A percentile compares a stretch with the other conserved stretches of the same genome.
phyloP scores from a whole-genome alignment of 495 filamentous ascomycete genomes.

The Aspergillus olivimuriae region DNA sequence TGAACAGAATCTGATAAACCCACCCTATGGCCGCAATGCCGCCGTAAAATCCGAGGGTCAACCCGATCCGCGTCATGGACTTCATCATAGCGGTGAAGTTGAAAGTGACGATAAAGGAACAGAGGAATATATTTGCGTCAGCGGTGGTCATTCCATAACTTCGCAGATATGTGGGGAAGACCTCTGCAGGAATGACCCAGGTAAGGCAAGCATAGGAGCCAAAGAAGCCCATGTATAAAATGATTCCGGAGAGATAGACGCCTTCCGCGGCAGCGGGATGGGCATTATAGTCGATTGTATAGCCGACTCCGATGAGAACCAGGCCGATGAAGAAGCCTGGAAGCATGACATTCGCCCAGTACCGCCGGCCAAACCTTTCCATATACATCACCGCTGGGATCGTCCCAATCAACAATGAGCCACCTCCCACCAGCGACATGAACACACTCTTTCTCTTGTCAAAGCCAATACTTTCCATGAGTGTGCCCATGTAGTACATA shows the following conservation, averaged over 20 bases:
- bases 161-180: conserved; percentile 56
- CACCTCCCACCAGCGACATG: conserved; percentile 59
- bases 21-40: conserved; percentile 52
- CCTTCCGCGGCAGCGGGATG: conserved; percentile 39
- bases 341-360: conserved; percentile 56
- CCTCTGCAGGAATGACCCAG: conserved; percentile 55
- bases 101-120: conserved; percentile 58
- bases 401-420: conserved; percentile 48
- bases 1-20: conserved; percentile 55
- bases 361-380: conserved; percentile 53
- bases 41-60: conserved; percentile 55
- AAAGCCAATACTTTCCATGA: conserved; percentile 55
- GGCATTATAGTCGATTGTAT: conserved; percentile 34
- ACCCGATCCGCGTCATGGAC: conserved; percentile 49
- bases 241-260: conserved; percentile 50
- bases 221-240: conserved; percentile 58
- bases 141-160: conserved; percentile 54
- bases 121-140: conserved; percentile 51
- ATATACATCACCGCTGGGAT: conserved; percentile 56
- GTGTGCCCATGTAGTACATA: conserved; percentile 56
- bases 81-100: conserved; percentile 55
- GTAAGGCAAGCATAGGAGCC: conserved; percentile 57
- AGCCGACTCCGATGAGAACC: conserved; percentile 48
- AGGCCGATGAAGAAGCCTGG: conserved; percentile 57
- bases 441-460: conserved; percentile 43